A percentile compares a stretch with the other conserved stretches of the same genome.
Conservation (phyloP, 148 eudicot species). For the Vaccinium corymbosum region DNA sequence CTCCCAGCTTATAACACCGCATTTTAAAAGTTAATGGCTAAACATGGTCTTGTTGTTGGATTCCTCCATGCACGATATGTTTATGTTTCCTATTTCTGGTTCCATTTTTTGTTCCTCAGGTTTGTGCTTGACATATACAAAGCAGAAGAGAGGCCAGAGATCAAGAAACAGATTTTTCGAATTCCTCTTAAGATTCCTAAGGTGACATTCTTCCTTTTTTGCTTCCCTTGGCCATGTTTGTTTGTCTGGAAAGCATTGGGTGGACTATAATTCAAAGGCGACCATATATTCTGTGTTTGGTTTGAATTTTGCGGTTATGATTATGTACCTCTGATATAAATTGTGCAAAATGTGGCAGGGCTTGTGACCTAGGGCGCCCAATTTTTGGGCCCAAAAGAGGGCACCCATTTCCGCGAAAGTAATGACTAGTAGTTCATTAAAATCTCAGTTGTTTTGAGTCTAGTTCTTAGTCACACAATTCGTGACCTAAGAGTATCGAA, state of each 20-base stretch:
- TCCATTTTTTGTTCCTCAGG: conserved; percentile 27
- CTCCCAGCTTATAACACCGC: neutral
- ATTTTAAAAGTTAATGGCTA: conserved; percentile 6
- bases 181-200: conserved; percentile 64
- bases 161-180: conserved; percentile 22
- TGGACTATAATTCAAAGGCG: neutral
- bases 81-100: neutral
- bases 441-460: no score
- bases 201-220: conserved; percentile 29
- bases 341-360: neutral
- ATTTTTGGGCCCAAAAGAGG: no score
- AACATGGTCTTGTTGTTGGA: neutral
- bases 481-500: no score
- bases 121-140: conserved; percentile 53
- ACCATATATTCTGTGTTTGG: neutral
- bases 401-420: no score
- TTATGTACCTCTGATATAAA: neutral
- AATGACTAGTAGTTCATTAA: no score
- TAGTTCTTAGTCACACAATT: no score
- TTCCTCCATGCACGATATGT: neutral
- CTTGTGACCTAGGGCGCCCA: no score
- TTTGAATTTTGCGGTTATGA: neutral
- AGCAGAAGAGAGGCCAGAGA: conserved; percentile 44
- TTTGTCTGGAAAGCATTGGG: neutral
- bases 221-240: neutral